Evolutionary conservation across 345 rosid genomes (phyloP).

Genomic region (Hevea brasiliensis): DNA sequence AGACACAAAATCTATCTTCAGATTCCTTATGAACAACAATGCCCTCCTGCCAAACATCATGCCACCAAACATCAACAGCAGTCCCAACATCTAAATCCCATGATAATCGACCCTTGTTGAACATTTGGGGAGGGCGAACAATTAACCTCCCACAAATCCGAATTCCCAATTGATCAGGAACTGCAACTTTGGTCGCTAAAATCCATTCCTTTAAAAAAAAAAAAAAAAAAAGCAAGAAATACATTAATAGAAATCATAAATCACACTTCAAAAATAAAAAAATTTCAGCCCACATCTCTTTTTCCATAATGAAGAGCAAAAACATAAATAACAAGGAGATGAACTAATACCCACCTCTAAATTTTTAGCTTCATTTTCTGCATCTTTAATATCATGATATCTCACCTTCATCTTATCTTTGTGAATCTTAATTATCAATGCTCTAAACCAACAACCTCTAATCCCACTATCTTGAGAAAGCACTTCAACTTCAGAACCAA

Average conservation of each 20-base stretch:
- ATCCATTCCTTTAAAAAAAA: constrained; percentile 68
- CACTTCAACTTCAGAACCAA: constrained; percentile 70
- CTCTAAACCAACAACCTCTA: constrained; percentile 86
- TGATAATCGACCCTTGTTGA: constrained; percentile 18
- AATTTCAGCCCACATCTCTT: background rate
- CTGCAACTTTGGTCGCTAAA: constrained; percentile 52
- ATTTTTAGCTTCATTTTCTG: constrained; percentile 59
- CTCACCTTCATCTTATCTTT: constrained; percentile 78
- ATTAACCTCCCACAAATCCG: constrained; percentile 49
- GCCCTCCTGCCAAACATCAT: constrained; percentile 94
- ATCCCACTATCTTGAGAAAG: constrained; percentile 83
- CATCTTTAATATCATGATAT: constrained; percentile 68
- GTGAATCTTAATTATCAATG: constrained; percentile 53
- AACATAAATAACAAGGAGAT: background rate
- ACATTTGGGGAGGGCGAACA: constrained; percentile 49
- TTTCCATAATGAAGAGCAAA: background rate
- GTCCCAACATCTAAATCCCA: constrained; percentile 46
- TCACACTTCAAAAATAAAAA: too few relatives aligned
- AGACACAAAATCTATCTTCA: constrained; percentile 53
- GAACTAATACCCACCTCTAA: constrained; percentile 47
- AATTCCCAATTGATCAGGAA: constrained; percentile 50
- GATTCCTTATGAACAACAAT: constrained; percentile 53
- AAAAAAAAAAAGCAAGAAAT: background rate
- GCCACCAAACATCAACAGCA: constrained; percentile 84
- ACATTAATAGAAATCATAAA: background rate